A percentile compares a stretch with the other conserved stretches of the same genome.
phyloP scores from a whole-genome alignment of 2,329 filamentous ascomycete species.

The Penicillium oxalicum region DNA sequence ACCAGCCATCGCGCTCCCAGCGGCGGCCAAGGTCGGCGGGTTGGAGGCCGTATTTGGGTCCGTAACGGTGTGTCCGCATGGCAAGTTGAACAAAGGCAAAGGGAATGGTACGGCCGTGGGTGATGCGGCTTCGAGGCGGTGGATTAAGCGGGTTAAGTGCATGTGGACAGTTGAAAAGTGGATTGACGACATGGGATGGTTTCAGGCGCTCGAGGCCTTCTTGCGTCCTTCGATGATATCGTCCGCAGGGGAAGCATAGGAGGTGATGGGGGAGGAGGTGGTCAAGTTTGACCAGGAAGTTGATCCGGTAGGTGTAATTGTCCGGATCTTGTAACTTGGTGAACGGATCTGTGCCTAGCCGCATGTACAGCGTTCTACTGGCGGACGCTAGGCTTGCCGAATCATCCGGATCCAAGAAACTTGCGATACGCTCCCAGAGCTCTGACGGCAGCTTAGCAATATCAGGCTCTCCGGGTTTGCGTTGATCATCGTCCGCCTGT shows the following conservation, averaged over 20 bases:
- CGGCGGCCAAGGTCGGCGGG: conserved; percentile 46
- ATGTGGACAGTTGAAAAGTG: conserved; percentile 52
- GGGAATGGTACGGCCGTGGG: conserved; percentile 50
- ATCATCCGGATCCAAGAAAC: conserved; percentile 42
- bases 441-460: conserved; percentile 42
- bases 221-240: conserved; percentile 50
- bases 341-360: conserved; percentile 41
- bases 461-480: conserved; percentile 35
- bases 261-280: conserved; percentile 49
- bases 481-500: conserved; percentile 16
- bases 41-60: conserved; percentile 44
- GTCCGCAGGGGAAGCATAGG: conserved; percentile 53
- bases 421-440: conserved; percentile 44
- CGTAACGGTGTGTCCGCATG: conserved; percentile 45
- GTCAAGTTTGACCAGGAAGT: conserved; percentile 51
- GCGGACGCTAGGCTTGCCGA: conserved; percentile 46
- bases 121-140: conserved; percentile 49
- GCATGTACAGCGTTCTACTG: conserved; percentile 42
- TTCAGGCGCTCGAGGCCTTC: conserved; percentile 51
- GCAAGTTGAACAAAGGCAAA: conserved; percentile 56
- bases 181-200: conserved; percentile 50
- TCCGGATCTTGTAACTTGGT: conserved; percentile 35
- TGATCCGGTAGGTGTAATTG: conserved; percentile 43
- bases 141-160: conserved; percentile 43
- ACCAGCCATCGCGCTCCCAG: conserved; percentile 53